Conservation (phyloP, 768 basidiomycete genomes). For the Chalciporus piperatus region DNA sequence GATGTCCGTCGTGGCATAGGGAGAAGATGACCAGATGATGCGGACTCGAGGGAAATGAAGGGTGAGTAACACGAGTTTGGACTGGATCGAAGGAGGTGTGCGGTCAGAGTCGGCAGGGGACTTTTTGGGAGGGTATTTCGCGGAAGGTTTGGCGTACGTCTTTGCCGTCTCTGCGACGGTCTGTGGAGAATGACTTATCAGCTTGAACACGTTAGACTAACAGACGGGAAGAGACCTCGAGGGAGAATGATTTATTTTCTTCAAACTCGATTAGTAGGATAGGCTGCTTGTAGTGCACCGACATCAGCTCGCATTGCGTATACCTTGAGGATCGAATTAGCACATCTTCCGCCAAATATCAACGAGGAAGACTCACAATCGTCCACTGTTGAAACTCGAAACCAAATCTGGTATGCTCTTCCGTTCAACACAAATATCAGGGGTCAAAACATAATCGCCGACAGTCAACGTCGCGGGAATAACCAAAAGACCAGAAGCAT, state of each 20-base stretch:
- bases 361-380: conserved; percentile 65
- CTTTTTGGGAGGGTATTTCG: conserved; percentile 54
- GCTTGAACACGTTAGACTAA: neutral
- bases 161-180: conserved; percentile 59
- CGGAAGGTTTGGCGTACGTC: conserved; percentile 61
- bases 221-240: conserved; percentile 57
- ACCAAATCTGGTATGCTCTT: conserved; percentile 93
- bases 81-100: conserved; percentile 64
- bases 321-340: conserved; percentile 51
- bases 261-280: conserved; percentile 96
- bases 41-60: conserved; percentile 89
- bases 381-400: conserved; percentile 90
- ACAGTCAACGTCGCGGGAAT: conserved; percentile 92
- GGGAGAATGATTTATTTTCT: conserved; percentile 91
- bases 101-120: conserved; percentile 26
- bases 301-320: conserved; percentile 97
- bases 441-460: conserved; percentile 94
- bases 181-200: conserved; percentile 31
- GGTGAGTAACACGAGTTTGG: conserved; percentile 88
- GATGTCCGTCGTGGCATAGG: conserved; percentile 87
- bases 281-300: conserved; percentile 91
- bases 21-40: conserved; percentile 97
- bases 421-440: conserved; percentile 93
- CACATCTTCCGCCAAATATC: neutral
- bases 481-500: conserved; percentile 75